A percentile compares a stretch with the other conserved stretches of the same genome.
phyloP scores from a whole-genome alignment of 768 basidiomycete species.

The Suillus ampliporus region DNA sequence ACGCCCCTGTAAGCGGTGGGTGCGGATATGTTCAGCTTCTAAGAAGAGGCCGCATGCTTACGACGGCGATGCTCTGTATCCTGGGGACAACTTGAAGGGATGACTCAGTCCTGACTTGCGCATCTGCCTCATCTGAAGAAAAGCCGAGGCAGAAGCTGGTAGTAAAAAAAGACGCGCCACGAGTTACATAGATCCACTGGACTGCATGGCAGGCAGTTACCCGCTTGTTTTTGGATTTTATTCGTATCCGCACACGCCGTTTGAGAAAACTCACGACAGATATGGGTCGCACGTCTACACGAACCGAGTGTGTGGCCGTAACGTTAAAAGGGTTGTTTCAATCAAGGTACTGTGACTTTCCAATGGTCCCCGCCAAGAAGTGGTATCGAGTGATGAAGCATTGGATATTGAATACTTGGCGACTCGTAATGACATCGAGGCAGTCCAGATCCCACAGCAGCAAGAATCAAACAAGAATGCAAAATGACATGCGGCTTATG shows the following conservation, averaged over 20 bases:
- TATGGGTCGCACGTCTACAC: background rate
- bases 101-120: background rate
- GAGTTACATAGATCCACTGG: slow-evolving; percentile 5
- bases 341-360: background rate
- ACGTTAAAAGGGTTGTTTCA: background rate
- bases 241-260: background rate
- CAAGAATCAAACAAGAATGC: too few relatives aligned
- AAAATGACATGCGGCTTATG: background rate
- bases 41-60: slow-evolving; percentile 6
- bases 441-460: too few relatives aligned
- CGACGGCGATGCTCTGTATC: slow-evolving; percentile 15
- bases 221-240: background rate
- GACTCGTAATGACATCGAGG: background rate
- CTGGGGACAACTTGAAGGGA: slow-evolving; percentile 8
- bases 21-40: background rate
- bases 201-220: slow-evolving; percentile 6
- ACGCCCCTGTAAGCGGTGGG: slow-evolving; percentile 30
- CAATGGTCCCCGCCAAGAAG: background rate
- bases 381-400: background rate
- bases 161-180: background rate
- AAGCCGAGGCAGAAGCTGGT: background rate
- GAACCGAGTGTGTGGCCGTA: background rate
- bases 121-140: background rate
- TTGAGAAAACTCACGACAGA: background rate
- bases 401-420: background rate